Percentiles rank a stretch among this genome's conserved stretches.
phyloP scores from a whole-genome alignment of 352 stramenopile genomes.

The Poterioochromonas sp. region DNA sequence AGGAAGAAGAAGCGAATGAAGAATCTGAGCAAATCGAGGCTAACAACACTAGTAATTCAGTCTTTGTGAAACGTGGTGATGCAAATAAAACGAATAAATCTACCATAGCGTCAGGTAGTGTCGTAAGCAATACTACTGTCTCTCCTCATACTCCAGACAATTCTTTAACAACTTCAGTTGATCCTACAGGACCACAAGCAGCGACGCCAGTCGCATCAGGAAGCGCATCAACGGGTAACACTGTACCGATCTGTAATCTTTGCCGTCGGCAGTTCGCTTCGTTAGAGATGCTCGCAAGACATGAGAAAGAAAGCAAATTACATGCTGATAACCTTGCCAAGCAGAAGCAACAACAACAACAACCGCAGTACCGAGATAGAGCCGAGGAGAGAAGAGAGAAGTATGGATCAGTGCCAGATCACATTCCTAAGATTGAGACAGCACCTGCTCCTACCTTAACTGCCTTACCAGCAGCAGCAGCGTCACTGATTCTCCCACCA shows the following conservation, averaged over 20 bases:
- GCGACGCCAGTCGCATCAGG: background rate
- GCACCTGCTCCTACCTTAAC: background rate
- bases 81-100: no score
- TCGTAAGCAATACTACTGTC: background rate
- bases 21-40: background rate
- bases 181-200: background rate
- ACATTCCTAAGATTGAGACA: background rate
- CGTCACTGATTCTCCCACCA: background rate
- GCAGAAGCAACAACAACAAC: background rate
- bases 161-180: background rate
- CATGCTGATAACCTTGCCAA: constrained; percentile 31
- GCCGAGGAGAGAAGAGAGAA: background rate
- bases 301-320: constrained; percentile 34
- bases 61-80: no score
- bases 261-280: constrained; percentile 9
- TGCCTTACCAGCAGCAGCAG: background rate
- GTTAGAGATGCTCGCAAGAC: background rate
- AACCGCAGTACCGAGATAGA: constrained; percentile 14
- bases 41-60: no score
- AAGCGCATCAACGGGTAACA: background rate
- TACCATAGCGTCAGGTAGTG: background rate
- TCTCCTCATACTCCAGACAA: background rate
- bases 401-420: background rate
- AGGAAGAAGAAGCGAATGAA: background rate
- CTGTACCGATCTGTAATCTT: background rate